Conservation (phyloP, 192 early-diverging fungal genomes). For the Backusella mclennaniae region DNA sequence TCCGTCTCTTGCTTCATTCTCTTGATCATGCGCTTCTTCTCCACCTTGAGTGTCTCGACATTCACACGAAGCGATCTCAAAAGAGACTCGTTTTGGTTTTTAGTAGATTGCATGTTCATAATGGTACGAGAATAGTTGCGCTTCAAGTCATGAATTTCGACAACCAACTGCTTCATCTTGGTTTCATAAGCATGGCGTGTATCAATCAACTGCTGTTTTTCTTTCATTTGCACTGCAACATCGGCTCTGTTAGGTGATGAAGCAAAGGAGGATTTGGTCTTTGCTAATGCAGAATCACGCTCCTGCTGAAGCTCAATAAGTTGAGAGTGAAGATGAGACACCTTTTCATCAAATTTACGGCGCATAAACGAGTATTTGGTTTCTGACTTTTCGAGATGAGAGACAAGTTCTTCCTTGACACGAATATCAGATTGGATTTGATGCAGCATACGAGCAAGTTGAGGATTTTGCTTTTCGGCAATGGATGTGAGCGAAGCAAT, state of each 20-base stretch:
- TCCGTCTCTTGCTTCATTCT: conserved; percentile 75
- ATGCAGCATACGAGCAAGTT: conserved; percentile 49
- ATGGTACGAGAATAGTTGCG: conserved; percentile 61
- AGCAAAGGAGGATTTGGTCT: conserved; percentile 17
- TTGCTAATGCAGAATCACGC: conserved; percentile 59
- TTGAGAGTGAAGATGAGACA: conserved; percentile 56
- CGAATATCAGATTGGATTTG: conserved; percentile 60
- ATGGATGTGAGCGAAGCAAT: background rate
- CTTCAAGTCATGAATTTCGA: conserved; percentile 52
- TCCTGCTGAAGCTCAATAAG: conserved; percentile 54
- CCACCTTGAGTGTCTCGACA: conserved; percentile 70
- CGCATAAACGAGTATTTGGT: conserved; percentile 57
- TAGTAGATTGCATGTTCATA: conserved; percentile 47
- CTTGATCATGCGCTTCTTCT: conserved; percentile 80
- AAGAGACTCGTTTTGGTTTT: conserved; percentile 58
- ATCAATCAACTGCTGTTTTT: conserved; percentile 42
- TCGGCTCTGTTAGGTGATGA: conserved; percentile 1
- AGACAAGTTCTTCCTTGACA: conserved; percentile 60
- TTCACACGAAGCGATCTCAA: conserved; percentile 64
- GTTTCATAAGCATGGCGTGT: conserved; percentile 55
- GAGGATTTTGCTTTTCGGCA: conserved; percentile 26
- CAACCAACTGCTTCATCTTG: conserved; percentile 58
- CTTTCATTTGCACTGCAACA: background rate
- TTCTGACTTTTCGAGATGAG: conserved; percentile 56
- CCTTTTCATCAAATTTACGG: conserved; percentile 69